Evolutionary conservation across 805 yeast species (phyloP), one percentile per base, ranked within the genome.

Genomic region (Wickerhamomyces strasburgensis): DNA sequence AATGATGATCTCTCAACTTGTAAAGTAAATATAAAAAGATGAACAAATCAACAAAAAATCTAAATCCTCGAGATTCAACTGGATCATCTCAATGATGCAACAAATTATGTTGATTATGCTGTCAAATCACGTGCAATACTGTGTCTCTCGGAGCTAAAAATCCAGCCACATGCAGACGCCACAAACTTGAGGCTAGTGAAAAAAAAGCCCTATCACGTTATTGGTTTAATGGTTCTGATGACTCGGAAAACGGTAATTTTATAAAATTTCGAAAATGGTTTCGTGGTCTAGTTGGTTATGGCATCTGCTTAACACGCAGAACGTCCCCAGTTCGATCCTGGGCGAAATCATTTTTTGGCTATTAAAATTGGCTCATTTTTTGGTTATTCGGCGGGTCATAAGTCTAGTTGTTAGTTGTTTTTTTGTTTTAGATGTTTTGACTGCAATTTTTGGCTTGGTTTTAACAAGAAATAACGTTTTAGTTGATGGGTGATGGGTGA

Each of bases 281-380:
- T 78, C 81, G 87, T 88, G 96, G 96, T 88, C 96, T 88, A 88
- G 96, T 88, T 69, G 96, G 96, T 88, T 78, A 89, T 89, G 96
- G 95, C 96, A 84, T 85, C 93, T 88, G 96, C 96, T 86, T 89
- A 86, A 89, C 97, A 89, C 96, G 96, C 96, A 87, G 93, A 84
- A 85, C 88, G 97, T 90, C 97, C 96, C 97, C 96, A 88, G 97
- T 90, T 90, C 97, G 96, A 90, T 87, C 97, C 97, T 89, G 97
- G 97, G 97, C 88, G 84, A 80, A 86, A 83, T 87, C 96, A 88
- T 39, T 40, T 27, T 38, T 39, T 42, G 39, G 38, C 25, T 24
- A 10, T 13, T 29, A 7, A 13, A 6, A n/a, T 13, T 11, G n/a
- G n/a, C n/a, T n/a, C n/a, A n/a, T 14, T 17, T 18, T 14, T 33